Conservation (phyloP, 1,284 basidiomycete species). For the Trametes sp. region DNA sequence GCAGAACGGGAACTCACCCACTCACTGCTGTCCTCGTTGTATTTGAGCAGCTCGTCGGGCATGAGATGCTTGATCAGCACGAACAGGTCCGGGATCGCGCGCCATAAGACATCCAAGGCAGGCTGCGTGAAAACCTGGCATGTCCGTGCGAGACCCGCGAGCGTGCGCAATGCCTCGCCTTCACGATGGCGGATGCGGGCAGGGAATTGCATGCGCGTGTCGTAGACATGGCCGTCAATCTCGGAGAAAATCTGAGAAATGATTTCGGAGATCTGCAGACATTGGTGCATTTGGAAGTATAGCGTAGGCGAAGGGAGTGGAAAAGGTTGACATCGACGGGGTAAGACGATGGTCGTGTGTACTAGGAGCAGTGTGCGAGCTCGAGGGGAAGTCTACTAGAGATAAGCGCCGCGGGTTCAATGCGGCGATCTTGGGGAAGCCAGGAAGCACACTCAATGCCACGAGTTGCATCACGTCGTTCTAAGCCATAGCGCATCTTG, state of each 20-base stretch:
- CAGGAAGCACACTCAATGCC: no score
- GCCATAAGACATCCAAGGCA: constrained; percentile 70
- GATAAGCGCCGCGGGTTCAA: no score
- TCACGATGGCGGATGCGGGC: not conserved
- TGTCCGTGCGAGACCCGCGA: constrained; percentile 71
- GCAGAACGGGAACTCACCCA: not conserved
- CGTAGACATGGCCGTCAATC: not conserved
- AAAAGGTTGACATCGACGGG: no score
- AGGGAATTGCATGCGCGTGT: not conserved
- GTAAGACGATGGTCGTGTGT: no score
- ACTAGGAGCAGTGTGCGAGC: no score
- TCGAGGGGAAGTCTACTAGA: no score
- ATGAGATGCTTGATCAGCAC: constrained; percentile 2
- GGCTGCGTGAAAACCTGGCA: constrained; percentile 71
- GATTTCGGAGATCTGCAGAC: not conserved
- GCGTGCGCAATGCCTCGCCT: constrained; percentile 54
- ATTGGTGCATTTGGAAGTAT: not conserved
- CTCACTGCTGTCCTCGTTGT: not conserved
- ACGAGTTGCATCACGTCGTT: no score
- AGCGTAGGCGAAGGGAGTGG: no score
- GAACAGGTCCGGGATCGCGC: constrained; percentile 47
- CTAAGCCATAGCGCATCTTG: no score
- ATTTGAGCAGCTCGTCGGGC: not conserved
- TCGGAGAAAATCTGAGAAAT: not conserved
- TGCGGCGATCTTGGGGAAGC: no score